Evolutionary conservation across 1,284 basidiomycete species (phyloP).

Genomic region (Ceratorhiza oryzae-sativae): DNA sequence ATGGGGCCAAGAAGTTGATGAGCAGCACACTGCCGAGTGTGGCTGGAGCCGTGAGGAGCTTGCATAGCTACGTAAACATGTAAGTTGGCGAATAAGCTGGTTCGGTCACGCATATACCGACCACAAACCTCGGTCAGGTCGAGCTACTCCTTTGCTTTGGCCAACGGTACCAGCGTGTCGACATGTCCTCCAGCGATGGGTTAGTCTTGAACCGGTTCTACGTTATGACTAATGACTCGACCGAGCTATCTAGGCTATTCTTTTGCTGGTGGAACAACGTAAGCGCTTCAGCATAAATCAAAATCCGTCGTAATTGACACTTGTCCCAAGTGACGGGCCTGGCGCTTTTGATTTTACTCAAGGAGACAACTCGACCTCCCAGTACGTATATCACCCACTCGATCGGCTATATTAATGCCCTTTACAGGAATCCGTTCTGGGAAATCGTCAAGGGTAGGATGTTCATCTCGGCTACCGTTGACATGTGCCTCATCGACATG

Average conservation of each 20-base stretch:
- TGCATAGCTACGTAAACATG: conserved; percentile 74
- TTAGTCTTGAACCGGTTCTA: conserved; percentile 50
- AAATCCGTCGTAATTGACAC: not conserved
- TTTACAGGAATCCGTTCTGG: conserved; percentile 78
- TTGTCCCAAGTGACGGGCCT: conserved; percentile 68
- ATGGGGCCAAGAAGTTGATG: conserved; percentile 70
- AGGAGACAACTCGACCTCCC: conserved; percentile 71
- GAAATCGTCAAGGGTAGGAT: conserved; percentile 70
- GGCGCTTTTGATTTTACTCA: conserved; percentile 84
- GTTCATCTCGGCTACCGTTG: not conserved
- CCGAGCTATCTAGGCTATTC: conserved; percentile 59
- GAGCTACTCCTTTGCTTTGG: conserved; percentile 67
- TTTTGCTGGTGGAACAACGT: conserved; percentile 84
- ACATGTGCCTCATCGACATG: not conserved
- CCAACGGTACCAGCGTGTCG: conserved; percentile 69
- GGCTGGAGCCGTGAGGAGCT: conserved; percentile 66
- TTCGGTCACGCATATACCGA: not conserved
- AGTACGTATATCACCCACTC: conserved; percentile 52
- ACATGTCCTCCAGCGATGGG: conserved; percentile 84
- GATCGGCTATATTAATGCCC: not conserved
- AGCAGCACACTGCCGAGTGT: conserved; percentile 53
- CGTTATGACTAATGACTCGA: conserved; percentile 36
- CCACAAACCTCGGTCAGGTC: conserved; percentile 55
- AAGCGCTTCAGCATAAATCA: conserved; percentile 45
- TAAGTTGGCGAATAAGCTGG: conserved; percentile 49